Conservation (phyloP, 306 rosid genomes). For the Cucurbita maxima region DNA sequence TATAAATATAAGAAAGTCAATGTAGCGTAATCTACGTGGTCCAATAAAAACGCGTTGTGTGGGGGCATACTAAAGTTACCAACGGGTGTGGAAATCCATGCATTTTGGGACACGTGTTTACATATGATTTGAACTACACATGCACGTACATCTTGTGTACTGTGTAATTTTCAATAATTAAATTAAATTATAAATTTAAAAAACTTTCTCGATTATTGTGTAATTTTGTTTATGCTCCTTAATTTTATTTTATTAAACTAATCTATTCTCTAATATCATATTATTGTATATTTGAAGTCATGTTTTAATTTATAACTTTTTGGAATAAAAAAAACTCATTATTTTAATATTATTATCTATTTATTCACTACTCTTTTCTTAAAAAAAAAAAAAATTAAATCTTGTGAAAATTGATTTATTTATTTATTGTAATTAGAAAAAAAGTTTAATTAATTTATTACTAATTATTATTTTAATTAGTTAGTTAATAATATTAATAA, state of each 20-base stretch:
- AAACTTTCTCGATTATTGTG: neutral
- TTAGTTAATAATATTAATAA: neutral
- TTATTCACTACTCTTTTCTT: no score
- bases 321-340: no score
- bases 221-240: neutral
- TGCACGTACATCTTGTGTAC: constrained; percentile 28
- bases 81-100: constrained; percentile 7
- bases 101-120: constrained; percentile 13
- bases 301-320: no score
- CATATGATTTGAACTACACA: constrained; percentile 21
- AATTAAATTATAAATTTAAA: neutral
- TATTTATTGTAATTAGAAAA: neutral
- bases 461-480: neutral
- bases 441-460: neutral
- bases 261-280: no score
- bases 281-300: no score
- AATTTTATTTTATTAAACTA: no score
- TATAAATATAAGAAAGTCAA: neutral
- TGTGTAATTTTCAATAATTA: neutral
- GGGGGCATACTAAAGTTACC: neutral
- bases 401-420: no score
- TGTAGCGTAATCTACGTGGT: neutral
- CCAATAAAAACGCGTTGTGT: neutral
- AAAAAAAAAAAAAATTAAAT: no score
- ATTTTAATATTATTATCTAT: no score